Evolutionary conservation across 2,329 filamentous ascomycete species (phyloP), one percentile per base, ranked within the genome.

Genomic region (Cercospora sp.): DNA sequence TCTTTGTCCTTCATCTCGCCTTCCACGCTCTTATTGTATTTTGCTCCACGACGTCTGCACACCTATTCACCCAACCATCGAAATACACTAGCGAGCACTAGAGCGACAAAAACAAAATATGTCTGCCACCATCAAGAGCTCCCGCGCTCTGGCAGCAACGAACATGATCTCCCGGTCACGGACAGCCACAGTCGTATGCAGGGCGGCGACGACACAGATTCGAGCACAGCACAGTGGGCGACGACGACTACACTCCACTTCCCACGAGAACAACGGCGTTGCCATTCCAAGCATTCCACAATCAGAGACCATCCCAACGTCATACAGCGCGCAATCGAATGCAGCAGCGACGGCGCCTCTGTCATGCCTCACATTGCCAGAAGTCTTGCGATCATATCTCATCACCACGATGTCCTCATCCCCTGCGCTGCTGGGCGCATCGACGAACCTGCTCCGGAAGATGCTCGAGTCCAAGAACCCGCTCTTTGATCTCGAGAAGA

Each of bases 341-440:
- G 40, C 42, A 16, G 48, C 57, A 5, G 51, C 62, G n/a, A 40
- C 58, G 28, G 69, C 80, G 3, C 85, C 89, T 1, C 83, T 93
- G 23, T 87, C 89, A 0, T 84, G 91, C 48, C 84, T 93, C 40
- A 90, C 91, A 0, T 81, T 92, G 3, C 83, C 82, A 66, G 88
- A 87, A 67, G 83, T 94, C 42, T 78, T 93, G 18, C 88, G 91
- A 68, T 91, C 90, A 8, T 86, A 92, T 65, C 83, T 87, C 71
- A 91, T 90, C 64, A 90, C 87, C 5, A 85, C 86, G 40, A 85
- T 93, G 69, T 93, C 91, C 0, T 91, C 89, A 1, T 92, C 90
- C 1, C 88, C 82, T 0, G 66, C 90, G 4, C 86, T 97, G 4
- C 86, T 97, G 2, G 82, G 83, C 1, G 89, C 91, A 0, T 93